These are phyloP conservation scores for Apiotrichum laibachii DNA, from an alignment of 1,284 basidiomycete species.

Conservation along the genomic window DNA sequence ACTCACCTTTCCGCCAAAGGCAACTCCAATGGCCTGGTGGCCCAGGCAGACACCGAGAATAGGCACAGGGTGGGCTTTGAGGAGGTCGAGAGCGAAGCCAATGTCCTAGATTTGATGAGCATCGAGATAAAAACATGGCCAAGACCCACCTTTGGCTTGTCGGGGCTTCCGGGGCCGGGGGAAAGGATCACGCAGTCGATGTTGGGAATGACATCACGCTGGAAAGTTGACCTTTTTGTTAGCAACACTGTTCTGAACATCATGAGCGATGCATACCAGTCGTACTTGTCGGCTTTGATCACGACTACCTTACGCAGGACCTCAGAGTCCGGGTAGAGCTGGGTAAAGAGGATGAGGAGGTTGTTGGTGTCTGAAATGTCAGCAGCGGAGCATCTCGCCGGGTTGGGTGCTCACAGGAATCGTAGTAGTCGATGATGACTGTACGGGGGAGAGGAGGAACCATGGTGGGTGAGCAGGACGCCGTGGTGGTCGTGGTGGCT, in stretches of 20 bases:
- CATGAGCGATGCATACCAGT: conserved; percentile 34
- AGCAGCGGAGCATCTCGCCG: neutral
- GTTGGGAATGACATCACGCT: conserved; percentile 37
- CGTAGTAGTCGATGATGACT: conserved; percentile 52
- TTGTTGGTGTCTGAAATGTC: conserved; percentile 49
- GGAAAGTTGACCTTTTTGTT: conserved; percentile 42
- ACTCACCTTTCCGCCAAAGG: conserved; percentile 63
- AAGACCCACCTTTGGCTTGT: conserved; percentile 37
- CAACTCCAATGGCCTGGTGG: conserved; percentile 80
- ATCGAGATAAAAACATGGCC: too few species aligned
- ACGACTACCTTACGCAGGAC: conserved; percentile 50
- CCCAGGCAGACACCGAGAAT: conserved; percentile 74
- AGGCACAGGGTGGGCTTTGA: conserved; percentile 41
- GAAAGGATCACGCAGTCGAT: conserved; percentile 53
- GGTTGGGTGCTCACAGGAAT: conserved; percentile 42
- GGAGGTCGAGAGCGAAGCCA: conserved; percentile 46
- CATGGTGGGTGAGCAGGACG: conserved; percentile 3
- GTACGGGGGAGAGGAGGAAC: conserved; percentile 44
- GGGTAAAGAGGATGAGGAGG: conserved; percentile 50
- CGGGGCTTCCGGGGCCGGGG: conserved; percentile 51
- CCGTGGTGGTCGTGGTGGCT: neutral
- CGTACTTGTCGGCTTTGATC: conserved; percentile 49
- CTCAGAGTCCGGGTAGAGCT: conserved; percentile 45
- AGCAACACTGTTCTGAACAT: neutral
- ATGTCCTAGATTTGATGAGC: conserved; percentile 39